Conservation (phyloP, 352 stramenopile species). For the Phytopythium sindhum region DNA sequence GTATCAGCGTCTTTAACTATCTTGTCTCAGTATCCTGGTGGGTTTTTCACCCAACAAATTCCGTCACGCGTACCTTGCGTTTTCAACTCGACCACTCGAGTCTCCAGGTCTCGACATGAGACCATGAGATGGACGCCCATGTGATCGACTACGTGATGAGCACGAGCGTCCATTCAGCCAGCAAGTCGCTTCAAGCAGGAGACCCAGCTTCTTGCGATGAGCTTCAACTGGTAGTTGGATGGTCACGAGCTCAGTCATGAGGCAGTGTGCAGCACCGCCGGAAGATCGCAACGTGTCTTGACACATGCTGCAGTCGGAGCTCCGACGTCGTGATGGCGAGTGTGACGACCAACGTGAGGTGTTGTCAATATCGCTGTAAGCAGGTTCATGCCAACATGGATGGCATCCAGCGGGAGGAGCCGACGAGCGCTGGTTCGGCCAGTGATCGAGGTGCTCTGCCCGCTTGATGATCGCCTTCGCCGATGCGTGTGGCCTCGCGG, state of each 20-base stretch:
- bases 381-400: neutral
- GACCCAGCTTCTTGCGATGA: no score
- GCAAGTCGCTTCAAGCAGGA: neutral
- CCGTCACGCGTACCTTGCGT: neutral
- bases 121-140: no score
- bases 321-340: neutral
- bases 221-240: no score
- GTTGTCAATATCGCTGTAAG: no score
- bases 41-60: neutral
- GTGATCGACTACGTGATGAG: neutral
- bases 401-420: slow-evolving; percentile 54
- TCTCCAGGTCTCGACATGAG: no score
- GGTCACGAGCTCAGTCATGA: neutral
- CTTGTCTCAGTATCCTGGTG: no score
- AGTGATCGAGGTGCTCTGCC: neutral
- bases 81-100: no score
- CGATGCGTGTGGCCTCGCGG: neutral
- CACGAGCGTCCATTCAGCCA: neutral
- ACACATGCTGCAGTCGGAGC: no score
- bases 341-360: neutral
- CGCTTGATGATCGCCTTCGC: neutral
- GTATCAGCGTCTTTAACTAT: neutral
- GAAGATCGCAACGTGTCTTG: neutral
- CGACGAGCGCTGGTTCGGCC: slow-evolving; percentile 28
- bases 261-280: neutral